phyloP scores from a whole-genome alignment of 768 basidiomycete species.

The Solioccasus polychromus region DNA sequence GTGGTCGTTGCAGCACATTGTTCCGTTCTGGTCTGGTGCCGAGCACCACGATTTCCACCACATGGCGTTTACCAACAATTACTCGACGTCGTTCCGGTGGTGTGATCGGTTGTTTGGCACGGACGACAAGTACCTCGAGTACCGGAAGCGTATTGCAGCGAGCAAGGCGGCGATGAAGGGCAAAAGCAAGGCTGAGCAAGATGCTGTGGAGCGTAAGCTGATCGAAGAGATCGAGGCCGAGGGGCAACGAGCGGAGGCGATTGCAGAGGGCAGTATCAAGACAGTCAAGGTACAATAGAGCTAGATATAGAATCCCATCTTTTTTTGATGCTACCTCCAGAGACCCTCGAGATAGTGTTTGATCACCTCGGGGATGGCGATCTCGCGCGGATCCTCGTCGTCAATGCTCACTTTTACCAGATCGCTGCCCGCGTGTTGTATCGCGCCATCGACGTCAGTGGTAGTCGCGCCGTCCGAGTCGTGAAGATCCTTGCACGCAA shows the following conservation, averaged over 20 bases:
- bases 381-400: slow-evolving; percentile 23
- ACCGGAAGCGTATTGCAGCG: slow-evolving; percentile 63
- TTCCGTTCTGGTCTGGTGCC: slow-evolving; percentile 97
- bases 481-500: slow-evolving; percentile 40
- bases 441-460: slow-evolving; percentile 29
- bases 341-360: slow-evolving; percentile 35
- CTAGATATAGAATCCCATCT: too few species aligned
- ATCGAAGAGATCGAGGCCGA: slow-evolving; percentile 72
- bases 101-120: slow-evolving; percentile 89
- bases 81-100: slow-evolving; percentile 91
- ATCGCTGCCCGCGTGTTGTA: slow-evolving; percentile 35
- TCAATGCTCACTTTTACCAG: slow-evolving; percentile 26
- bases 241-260: slow-evolving; percentile 66
- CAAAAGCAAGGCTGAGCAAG: slow-evolving; percentile 51
- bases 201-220: slow-evolving; percentile 57
- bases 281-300: slow-evolving; percentile 27
- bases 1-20: slow-evolving; percentile 88
- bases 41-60: slow-evolving; percentile 99
- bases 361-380: slow-evolving; percentile 24
- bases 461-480: slow-evolving; percentile 34
- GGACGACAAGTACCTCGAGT: slow-evolving; percentile 83
- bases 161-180: slow-evolving; percentile 56
- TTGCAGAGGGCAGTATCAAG: slow-evolving; percentile 38
- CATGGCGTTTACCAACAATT: slow-evolving; percentile 94
- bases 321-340: slow-evolving; percentile 31